Evolutionary conservation across 345 rosid genomes (phyloP).

Genomic region (Streptanthus diversifolius): DNA sequence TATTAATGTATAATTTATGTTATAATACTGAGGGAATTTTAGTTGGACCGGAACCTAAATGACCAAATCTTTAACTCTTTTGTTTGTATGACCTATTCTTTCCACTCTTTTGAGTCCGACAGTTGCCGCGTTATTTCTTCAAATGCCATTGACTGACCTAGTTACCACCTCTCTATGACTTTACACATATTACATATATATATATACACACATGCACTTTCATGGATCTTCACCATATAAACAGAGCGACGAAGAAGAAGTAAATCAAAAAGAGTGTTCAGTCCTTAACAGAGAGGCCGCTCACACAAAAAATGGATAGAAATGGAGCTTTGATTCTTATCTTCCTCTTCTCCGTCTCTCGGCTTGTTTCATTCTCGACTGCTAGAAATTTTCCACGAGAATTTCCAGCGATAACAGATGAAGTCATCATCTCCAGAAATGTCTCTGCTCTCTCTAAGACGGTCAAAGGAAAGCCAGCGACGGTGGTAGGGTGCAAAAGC

Average conservation of each 20-base stretch:
- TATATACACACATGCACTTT: not conserved
- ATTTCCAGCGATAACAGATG: not conserved
- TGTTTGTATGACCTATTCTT: slow-evolving; percentile 15
- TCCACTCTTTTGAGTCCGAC: slow-evolving; percentile 12
- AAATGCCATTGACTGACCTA: slow-evolving; percentile 13
- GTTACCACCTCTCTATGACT: not conserved
- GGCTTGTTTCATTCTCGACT: slow-evolving; percentile 2
- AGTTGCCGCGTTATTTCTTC: slow-evolving; percentile 17
- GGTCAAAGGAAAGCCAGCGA: not conserved
- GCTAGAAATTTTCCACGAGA: slow-evolving; percentile 9
- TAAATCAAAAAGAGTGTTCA: not conserved
- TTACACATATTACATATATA: not conserved
- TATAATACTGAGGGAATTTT: no score
- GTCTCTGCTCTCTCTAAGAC: not conserved
- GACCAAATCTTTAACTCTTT: no score
- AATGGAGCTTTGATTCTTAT: slow-evolving; percentile 5
- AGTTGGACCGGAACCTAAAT: no score
- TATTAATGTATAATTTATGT: no score
- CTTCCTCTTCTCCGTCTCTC: not conserved
- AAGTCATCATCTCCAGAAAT: slow-evolving; percentile 12
- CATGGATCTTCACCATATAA: not conserved
- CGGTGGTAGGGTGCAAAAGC: slow-evolving; percentile 20
- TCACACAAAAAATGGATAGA: slow-evolving; percentile 7
- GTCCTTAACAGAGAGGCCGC: not conserved
- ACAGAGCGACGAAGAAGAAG: not conserved